phyloP scores from a whole-genome alignment of 1,284 basidiomycete genomes.

The Vanrija humicola region DNA sequence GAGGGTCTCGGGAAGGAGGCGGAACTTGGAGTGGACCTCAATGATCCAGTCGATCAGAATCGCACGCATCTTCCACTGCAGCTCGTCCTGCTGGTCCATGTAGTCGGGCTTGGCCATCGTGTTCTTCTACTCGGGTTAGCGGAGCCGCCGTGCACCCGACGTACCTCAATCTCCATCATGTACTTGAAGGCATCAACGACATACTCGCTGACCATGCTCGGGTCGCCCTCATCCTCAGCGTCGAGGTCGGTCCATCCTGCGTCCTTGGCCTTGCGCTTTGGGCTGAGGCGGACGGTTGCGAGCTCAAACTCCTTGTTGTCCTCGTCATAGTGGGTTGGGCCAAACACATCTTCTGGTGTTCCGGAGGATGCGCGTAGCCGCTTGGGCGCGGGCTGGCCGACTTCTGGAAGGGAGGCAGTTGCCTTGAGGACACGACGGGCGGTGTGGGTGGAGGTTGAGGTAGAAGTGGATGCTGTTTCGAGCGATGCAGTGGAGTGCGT shows the following conservation, averaged over 20 bases:
- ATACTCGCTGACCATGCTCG: slow-evolving; percentile 95
- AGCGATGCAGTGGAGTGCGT: background rate
- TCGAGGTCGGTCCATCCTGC: slow-evolving; percentile 79
- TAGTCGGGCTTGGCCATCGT: slow-evolving; percentile 85
- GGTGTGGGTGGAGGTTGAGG: slow-evolving; percentile 6
- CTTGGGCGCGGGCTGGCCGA: slow-evolving; percentile 33
- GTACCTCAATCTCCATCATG: slow-evolving; percentile 65
- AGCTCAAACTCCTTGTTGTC: slow-evolving; percentile 31
- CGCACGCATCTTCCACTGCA: slow-evolving; percentile 90
- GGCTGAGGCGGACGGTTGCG: background rate
- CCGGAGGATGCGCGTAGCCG: slow-evolving; percentile 32
- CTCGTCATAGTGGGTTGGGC: slow-evolving; percentile 33
- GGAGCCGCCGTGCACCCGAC: slow-evolving; percentile 44
- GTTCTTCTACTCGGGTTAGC: slow-evolving; percentile 54
- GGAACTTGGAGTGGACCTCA: slow-evolving; percentile 91
- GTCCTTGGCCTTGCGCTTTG: slow-evolving; percentile 49
- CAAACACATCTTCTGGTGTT: slow-evolving; percentile 30
- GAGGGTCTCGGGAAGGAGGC: slow-evolving; percentile 89
- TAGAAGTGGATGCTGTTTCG: slow-evolving; percentile 9
- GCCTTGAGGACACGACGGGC: slow-evolving; percentile 11
- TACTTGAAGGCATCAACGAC: slow-evolving; percentile 92
- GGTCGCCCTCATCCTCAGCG: slow-evolving; percentile 88
- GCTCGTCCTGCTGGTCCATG: slow-evolving; percentile 84
- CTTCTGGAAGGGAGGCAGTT: slow-evolving; percentile 21
- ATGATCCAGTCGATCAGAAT: slow-evolving; percentile 97